These are phyloP conservation scores for Cyberlindnera sargentensis DNA, from an alignment of 805 yeast species.

Conservation along the genomic window DNA sequence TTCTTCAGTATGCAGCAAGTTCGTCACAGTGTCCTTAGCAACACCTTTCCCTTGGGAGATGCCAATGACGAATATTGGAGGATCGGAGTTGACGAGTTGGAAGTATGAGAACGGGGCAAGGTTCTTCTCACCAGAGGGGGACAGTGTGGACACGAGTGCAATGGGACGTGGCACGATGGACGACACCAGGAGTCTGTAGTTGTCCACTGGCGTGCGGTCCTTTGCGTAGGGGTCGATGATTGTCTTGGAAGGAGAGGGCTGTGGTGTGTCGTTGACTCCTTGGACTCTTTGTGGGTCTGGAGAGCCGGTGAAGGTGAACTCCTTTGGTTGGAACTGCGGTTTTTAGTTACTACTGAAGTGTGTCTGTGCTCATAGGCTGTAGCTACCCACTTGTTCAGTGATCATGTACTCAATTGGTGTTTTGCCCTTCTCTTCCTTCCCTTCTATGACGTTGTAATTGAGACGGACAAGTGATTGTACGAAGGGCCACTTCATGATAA, in stretches of 20 bases:
- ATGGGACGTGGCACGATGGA: constrained; percentile 56
- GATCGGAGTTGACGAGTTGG: constrained; percentile 40
- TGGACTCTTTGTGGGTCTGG: constrained; percentile 8
- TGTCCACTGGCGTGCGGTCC: constrained; percentile 20
- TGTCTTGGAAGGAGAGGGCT: constrained; percentile 25
- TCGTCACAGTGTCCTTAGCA: constrained; percentile 42
- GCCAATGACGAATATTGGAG: constrained; percentile 51
- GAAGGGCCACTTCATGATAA: too few species aligned
- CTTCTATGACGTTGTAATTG: too few species aligned
- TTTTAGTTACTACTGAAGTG: background rate
- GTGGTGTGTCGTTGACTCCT: background rate
- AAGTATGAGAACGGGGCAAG: constrained; percentile 60
- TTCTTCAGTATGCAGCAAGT: constrained; percentile 45
- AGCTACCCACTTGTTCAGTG: too few species aligned
- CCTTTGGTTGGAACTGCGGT: constrained; percentile 1
- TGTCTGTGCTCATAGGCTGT: background rate
- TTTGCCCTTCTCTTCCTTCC: too few species aligned
- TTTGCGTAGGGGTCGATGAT: constrained; percentile 36
- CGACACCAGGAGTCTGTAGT: constrained; percentile 45
- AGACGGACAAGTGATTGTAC: too few species aligned
- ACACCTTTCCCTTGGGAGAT: constrained; percentile 31
- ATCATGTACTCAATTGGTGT: too few species aligned
- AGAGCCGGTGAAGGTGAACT: constrained; percentile 2
- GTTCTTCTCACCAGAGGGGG: constrained; percentile 36
- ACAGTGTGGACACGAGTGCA: constrained; percentile 46